Base-by-base conservation (phyloP, 2,329 filamentous ascomycete species). In the Epichloe baconii region DNA sequence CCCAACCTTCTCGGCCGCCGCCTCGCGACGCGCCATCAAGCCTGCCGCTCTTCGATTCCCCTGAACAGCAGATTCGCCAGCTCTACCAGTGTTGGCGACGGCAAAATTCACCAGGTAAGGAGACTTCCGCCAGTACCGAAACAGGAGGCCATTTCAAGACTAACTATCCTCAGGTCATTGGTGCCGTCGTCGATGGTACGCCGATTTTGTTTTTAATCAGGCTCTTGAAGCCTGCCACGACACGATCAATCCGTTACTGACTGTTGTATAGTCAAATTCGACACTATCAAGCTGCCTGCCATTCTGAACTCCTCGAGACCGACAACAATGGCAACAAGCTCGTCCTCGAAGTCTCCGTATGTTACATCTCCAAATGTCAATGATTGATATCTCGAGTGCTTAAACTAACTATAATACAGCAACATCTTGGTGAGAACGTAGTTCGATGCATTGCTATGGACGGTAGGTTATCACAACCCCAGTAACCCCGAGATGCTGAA, bases 391-490 rank as follows among this genome's bases (percentile, higher is more conserved):
- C 6, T 40, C n/a, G 53, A 52, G 35, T 44, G 21, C 21, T 31
- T 41, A 41, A 35, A 55, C 65, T 77, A 60, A 79, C 69, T 60
- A 57, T 40, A 56, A 14, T 48, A 54, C 61, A 96, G 89, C 93
- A 98, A 96, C 93, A 97, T 83, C 78, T 98, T 74, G 93, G 93
- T 78, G 88, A 98, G 80, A 95, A 88, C 80, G 88, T 96, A 70
- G 93, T 98, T 73, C 85, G 93, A 75, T 95, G 88, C 75, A 98
- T 98, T 95, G 93, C 93, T 76, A 98, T 98, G 93, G 93, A 98
- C 77, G 93, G 91, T 94, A 83, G 74, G 82, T 71, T 52, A 49
- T 52, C 36, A 49, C 51, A 40, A 21, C 36, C 19, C 31, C 31
- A 23, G 12, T 21, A 44, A 3, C 40, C 10, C 17, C n/a, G 0